phyloP scores from a whole-genome alignment of 2,329 filamentous ascomycete species.

The Harringtonia aguacate region DNA sequence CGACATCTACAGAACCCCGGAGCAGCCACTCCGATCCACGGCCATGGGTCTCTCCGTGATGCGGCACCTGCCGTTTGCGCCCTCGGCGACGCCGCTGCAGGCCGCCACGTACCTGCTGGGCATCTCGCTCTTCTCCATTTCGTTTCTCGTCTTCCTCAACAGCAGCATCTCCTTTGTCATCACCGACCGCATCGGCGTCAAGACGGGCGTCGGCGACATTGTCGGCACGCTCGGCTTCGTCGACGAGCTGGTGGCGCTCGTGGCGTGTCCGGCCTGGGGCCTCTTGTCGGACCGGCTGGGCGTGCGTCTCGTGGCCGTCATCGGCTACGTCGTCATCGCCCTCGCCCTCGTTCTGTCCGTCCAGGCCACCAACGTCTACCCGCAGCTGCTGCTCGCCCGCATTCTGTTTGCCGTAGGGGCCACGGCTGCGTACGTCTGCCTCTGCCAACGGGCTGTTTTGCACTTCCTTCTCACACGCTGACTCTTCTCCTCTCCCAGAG shows the following conservation, averaged over 20 bases:
- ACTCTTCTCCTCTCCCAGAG: slow-evolving; percentile 23
- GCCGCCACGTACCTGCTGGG: slow-evolving; percentile 68
- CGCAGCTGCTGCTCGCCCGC: slow-evolving; percentile 73
- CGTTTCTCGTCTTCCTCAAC: slow-evolving; percentile 84
- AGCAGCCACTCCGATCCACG: no score
- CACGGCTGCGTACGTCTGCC: slow-evolving; percentile 68
- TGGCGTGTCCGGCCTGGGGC: slow-evolving; percentile 74
- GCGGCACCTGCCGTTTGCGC: slow-evolving; percentile 46
- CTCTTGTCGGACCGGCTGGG: slow-evolving; percentile 67
- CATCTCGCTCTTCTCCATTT: slow-evolving; percentile 78
- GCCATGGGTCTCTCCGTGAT: slow-evolving; percentile 17
- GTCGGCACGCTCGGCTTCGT: slow-evolving; percentile 79
- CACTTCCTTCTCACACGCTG: background rate
- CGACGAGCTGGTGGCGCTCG: slow-evolving; percentile 70
- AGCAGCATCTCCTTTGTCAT: slow-evolving; percentile 76
- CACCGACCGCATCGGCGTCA: slow-evolving; percentile 68
- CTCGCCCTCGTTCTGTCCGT: slow-evolving; percentile 70
- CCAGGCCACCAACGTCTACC: slow-evolving; percentile 78
- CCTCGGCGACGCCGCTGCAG: slow-evolving; percentile 48
- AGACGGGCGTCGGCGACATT: slow-evolving; percentile 63
- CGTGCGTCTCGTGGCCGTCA: slow-evolving; percentile 59
- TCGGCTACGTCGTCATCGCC: slow-evolving; percentile 76
- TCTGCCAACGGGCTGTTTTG: no score
- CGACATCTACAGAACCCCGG: no score
- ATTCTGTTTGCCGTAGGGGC: slow-evolving; percentile 84